Conservation (phyloP, 345 rosid genomes). For the Eucalyptus erythrocorys region DNA sequence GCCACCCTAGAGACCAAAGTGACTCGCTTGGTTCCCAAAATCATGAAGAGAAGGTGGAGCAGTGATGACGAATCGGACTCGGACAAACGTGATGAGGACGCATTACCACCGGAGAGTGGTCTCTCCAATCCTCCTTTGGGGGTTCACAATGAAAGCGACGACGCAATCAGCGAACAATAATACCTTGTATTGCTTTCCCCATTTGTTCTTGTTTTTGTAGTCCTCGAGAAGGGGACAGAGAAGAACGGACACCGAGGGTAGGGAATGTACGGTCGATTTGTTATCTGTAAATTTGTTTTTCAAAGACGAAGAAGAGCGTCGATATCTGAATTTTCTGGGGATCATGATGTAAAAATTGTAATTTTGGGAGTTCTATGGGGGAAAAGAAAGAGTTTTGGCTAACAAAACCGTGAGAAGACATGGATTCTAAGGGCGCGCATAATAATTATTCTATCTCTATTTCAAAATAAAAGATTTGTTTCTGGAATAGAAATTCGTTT, state of each 20-base stretch:
- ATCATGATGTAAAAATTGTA: not conserved
- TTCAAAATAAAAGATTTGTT: too few relatives aligned
- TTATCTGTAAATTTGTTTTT: not conserved
- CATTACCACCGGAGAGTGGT: not conserved
- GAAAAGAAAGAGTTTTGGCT: not conserved
- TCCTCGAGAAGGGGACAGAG: not conserved
- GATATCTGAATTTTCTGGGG: not conserved
- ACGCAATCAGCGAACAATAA: not conserved
- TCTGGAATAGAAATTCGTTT: rapidly evolving
- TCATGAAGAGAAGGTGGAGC: conserved; percentile 73
- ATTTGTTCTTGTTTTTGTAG: not conserved
- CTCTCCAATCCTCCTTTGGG: not conserved
- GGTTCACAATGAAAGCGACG: not conserved
- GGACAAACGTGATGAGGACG: not conserved
- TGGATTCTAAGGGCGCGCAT: not conserved
- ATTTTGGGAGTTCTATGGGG: not conserved
- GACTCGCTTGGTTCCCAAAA: conserved; percentile 57
- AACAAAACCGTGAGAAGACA: not conserved
- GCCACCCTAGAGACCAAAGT: conserved; percentile 40
- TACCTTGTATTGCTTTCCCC: not conserved
- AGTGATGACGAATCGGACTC: conserved; percentile 31
- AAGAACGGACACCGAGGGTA: not conserved
- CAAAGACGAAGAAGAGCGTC: not conserved
- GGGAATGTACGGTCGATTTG: not conserved
- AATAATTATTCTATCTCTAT: too few relatives aligned